Conservation (phyloP, 2,329 filamentous ascomycete species). For the Talaromyces sp. region DNA sequence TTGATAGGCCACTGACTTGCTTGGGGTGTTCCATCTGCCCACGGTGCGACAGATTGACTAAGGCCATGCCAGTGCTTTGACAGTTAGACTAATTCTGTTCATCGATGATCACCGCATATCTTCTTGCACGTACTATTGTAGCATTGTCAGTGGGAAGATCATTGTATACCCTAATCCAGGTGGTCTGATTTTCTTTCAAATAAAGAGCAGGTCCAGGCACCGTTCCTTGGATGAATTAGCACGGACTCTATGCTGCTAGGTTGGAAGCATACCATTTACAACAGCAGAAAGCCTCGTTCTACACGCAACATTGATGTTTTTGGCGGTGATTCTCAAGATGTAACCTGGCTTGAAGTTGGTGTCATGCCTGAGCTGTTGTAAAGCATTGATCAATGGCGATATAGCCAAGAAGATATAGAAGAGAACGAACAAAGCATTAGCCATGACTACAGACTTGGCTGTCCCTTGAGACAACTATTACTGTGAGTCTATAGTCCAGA, state of each 20-base stretch:
- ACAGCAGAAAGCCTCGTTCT: constrained; percentile 17
- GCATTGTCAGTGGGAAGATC: constrained; percentile 54
- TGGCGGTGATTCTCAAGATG: constrained; percentile 1
- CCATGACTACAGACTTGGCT: background rate
- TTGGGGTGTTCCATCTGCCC: constrained; percentile 62
- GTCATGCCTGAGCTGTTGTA: constrained; percentile 13
- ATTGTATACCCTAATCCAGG: constrained; percentile 61
- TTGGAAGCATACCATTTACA: constrained; percentile 10
- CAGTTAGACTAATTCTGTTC: background rate
- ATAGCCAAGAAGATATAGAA: background rate
- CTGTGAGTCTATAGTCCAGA: background rate
- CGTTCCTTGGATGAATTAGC: background rate
- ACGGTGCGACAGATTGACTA: constrained; percentile 58
- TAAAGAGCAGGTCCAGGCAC: constrained; percentile 15
- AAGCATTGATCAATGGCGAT: background rate
- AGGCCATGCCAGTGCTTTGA: constrained; percentile 67
- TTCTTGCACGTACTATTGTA: constrained; percentile 51
- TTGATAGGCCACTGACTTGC: constrained; percentile 67
- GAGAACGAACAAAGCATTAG: background rate
- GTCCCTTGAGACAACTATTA: background rate
- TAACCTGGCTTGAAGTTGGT: constrained; percentile 16
- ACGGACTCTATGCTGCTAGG: background rate
- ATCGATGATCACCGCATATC: background rate
- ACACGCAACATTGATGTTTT: constrained; percentile 10
- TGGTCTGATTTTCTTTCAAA: constrained; percentile 18